Percentiles rank a stretch among this genome's conserved stretches.
Evolutionary conservation across 1,284 basidiomycete genomes (phyloP).

Genomic region (Farysia itapuensis): DNA sequence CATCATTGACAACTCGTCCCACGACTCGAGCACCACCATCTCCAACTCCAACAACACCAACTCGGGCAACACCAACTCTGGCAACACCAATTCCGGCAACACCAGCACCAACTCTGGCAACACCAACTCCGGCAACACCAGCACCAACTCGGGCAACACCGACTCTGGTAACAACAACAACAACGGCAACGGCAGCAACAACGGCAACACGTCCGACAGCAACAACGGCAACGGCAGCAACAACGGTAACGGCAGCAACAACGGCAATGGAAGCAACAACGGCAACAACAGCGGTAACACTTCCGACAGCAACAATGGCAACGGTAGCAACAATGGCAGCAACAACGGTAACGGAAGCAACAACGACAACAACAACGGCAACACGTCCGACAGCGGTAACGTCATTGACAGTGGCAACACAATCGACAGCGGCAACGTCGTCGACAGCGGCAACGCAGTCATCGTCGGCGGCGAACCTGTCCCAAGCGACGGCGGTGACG

Average conservation of each 20-base stretch:
- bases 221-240: constrained; percentile 8
- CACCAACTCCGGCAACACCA: constrained; percentile 3
- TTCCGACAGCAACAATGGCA: too few relatives aligned
- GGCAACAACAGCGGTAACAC: background rate
- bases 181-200: background rate
- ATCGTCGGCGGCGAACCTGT: background rate
- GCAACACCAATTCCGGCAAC: constrained; percentile 3
- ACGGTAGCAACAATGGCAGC: background rate
- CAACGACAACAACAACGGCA: background rate
- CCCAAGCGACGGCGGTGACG: background rate
- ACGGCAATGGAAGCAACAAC: background rate
- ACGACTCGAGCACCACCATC: background rate
- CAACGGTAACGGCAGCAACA: background rate
- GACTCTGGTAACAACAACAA: background rate
- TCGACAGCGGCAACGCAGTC: background rate
- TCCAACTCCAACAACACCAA: background rate
- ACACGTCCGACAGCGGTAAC: background rate
- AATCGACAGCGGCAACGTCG: background rate
- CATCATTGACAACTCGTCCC: constrained; percentile 2
- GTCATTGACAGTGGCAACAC: background rate
- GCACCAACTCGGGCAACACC: background rate
- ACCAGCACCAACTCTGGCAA: constrained; percentile 4
- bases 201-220: background rate
- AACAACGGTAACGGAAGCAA: background rate
- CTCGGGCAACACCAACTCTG: background rate